Evolutionary conservation across 164 flowering plant species (phyloP), one percentile per base, ranked within the genome.

Genomic region (Pachysandra terminalis): DNA sequence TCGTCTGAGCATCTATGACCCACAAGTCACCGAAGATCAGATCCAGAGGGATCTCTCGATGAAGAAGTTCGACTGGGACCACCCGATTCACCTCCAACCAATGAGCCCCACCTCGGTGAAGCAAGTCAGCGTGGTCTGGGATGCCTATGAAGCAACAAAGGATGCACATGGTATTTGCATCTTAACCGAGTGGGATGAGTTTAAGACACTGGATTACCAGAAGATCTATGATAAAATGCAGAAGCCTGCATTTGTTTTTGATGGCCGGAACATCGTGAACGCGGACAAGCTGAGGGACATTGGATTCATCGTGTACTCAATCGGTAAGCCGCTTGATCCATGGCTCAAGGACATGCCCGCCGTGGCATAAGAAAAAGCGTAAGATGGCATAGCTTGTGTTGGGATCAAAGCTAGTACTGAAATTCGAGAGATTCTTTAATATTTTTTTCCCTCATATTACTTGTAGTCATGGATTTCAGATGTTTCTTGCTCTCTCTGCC

Each of bases 11-110:
- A 89, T 89, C 22, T 89, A 89, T 70, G 95, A 89, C n/a, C 95
- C 91, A 1, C 91, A 86, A 57, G 95, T 89, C 25, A 84, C 82
- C 7, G 88, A 82, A 76, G 94, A 88, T 66, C 91, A 88, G 72
- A 88, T 88, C 74, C 86, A 83, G 73, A 81, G 90, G 73, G 94
- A 88, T 74, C 81, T 88, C 2, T 71, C 86, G 8, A 78, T 86
- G 90, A 85, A 83, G 70, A 88, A 88, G 72, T 88, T 88, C 59
- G 89, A 87, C n/a, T 88, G 94, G 94, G 94, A 88, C 70, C 94
- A 88, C 69, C 95, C 90, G 15, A 67, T 78, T 63, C 91, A 87
- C 68, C 85, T 87, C 3, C 90, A 85, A 76, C 95, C 91, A 15
- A 81, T 77, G 83, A 86, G 88, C 64, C 89, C 90, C 55, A 79